Percentiles rank a stretch among this genome's conserved stretches.
Conservation (phyloP, 1,284 basidiomycete genomes). For the Erythrobasidium hasegawianum region DNA sequence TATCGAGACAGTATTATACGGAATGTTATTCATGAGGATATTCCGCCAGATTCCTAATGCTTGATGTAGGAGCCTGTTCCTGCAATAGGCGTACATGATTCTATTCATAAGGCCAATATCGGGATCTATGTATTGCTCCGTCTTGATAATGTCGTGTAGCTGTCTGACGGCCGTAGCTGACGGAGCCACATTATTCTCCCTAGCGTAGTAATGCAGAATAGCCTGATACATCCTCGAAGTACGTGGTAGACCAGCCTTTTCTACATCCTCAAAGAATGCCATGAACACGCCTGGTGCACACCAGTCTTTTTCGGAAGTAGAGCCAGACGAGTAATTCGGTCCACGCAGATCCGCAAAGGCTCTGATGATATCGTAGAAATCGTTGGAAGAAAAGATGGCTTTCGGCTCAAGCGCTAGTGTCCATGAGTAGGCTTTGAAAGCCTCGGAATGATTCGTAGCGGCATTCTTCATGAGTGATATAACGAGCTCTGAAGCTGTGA, state of each 20-base stretch:
- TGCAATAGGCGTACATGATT: constrained; percentile 84
- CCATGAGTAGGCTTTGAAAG: constrained; percentile 61
- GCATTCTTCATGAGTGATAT: constrained; percentile 61
- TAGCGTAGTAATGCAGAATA: constrained; percentile 58
- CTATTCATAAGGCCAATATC: constrained; percentile 74
- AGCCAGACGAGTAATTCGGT: constrained; percentile 8
- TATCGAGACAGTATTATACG: constrained; percentile 63
- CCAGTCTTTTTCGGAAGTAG: constrained; percentile 48
- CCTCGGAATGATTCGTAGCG: constrained; percentile 55
- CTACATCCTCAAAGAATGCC: constrained; percentile 80
- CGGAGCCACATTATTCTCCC: constrained; percentile 28
- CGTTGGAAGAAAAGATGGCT: constrained; percentile 32
- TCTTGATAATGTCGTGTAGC: constrained; percentile 70
- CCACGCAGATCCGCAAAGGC: constrained; percentile 39
- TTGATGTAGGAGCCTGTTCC: constrained; percentile 64
- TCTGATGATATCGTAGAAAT: constrained; percentile 41
- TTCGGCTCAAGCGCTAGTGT: constrained; percentile 50
- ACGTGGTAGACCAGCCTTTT: constrained; percentile 59
- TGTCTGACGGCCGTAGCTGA: constrained; percentile 55
- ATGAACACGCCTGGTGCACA: constrained; percentile 66
- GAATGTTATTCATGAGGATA: constrained; percentile 56
- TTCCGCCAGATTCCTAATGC: constrained; percentile 77
- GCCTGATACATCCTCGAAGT: constrained; percentile 65
- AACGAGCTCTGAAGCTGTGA: constrained; percentile 57
- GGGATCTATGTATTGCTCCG: constrained; percentile 70